phyloP scores from a whole-genome alignment of 331 rosid genomes.

The Quercus lobata region DNA sequence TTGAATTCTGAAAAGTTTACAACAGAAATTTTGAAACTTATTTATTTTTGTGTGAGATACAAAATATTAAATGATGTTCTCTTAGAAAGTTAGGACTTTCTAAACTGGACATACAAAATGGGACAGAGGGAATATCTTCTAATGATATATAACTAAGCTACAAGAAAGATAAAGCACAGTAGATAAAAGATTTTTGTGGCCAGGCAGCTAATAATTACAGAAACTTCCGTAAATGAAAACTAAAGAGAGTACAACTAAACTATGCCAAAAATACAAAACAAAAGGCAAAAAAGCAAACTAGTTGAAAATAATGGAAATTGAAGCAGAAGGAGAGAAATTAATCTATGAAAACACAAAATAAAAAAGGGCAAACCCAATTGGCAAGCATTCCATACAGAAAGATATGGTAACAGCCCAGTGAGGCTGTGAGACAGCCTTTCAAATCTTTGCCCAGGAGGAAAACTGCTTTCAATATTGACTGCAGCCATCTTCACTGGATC shows the following conservation, averaged over 20 bases:
- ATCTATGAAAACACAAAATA: neutral
- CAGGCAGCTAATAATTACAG: neutral
- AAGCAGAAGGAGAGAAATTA: neutral
- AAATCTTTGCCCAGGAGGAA: slow-evolving; percentile 52
- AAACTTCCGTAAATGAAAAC: neutral
- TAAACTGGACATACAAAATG: too few species aligned
- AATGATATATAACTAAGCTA: neutral
- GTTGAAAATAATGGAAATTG: neutral
- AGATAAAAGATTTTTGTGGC: neutral
- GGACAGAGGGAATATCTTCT: neutral
- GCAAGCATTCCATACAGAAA: slow-evolving; percentile 63
- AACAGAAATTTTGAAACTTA: too few species aligned
- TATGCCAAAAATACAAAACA: neutral
- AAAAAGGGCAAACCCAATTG: neutral
- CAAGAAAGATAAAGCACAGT: neutral
- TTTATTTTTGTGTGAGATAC: too few species aligned
- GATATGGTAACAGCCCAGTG: slow-evolving; percentile 61
- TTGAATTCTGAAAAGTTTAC: slow-evolving; percentile 5
- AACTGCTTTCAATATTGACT: slow-evolving; percentile 45
- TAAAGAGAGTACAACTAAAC: neutral
- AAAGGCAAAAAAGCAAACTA: neutral
- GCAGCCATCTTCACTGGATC: slow-evolving; percentile 86
- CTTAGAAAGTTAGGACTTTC: too few species aligned
- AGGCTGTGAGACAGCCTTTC: slow-evolving; percentile 58
- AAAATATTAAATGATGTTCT: too few species aligned